Percentiles rank a stretch among this genome's conserved stretches.
Evolutionary conservation across 2,329 filamentous ascomycete genomes (phyloP).

Genomic region (Aspergillus novoparasiticus): DNA sequence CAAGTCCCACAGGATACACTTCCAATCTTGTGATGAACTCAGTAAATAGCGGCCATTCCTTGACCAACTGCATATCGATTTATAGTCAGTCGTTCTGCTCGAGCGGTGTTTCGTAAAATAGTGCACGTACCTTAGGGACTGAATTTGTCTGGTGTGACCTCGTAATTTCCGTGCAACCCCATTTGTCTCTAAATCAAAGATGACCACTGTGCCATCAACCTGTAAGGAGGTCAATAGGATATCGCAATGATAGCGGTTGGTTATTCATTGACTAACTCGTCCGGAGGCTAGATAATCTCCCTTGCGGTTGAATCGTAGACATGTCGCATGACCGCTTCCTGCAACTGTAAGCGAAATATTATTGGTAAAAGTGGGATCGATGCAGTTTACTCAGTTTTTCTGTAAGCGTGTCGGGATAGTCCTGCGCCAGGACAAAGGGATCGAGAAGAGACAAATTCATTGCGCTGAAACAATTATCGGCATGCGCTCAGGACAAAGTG

Average conservation of each 20-base stretch:
- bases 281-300: conserved; percentile 95
- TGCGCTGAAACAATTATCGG: conserved; percentile 11
- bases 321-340: conserved; percentile 66
- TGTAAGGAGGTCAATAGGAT: conserved; percentile 30
- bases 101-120: background rate
- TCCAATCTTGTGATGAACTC: conserved; percentile 94
- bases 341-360: conserved; percentile 17
- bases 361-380: background rate
- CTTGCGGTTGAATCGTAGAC: conserved; percentile 84
- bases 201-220: conserved; percentile 86
- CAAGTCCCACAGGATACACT: conserved; percentile 93
- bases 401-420: conserved; percentile 88
- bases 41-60: conserved; percentile 86
- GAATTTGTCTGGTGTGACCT: conserved; percentile 90
- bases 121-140: conserved; percentile 67
- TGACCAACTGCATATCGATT: conserved; percentile 68
- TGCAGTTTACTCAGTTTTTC: conserved; percentile 72
- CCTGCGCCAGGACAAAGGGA: conserved; percentile 71
- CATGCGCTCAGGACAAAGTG: background rate
- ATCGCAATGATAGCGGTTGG: background rate
- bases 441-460: conserved; percentile 76
- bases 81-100: conserved; percentile 6
- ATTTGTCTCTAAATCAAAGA: conserved; percentile 98
- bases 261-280: conserved; percentile 57
- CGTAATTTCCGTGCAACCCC: conserved; percentile 91